phyloP scores from a whole-genome alignment of 208 protist genomes.

The Acanthamoeba royreba region DNA sequence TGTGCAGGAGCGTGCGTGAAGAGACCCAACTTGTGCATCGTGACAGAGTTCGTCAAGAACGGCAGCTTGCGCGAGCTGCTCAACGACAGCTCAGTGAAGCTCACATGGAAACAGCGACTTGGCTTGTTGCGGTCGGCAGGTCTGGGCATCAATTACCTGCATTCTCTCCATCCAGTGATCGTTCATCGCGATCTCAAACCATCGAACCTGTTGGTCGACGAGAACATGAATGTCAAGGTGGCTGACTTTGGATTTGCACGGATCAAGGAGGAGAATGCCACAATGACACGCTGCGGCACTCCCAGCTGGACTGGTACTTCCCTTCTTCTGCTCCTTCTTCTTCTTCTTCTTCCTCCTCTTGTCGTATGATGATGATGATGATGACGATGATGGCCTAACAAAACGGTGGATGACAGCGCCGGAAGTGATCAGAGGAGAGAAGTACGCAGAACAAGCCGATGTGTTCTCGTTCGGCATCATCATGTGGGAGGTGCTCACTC shows the following conservation, averaged over 20 bases:
- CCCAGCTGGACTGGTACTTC: background rate
- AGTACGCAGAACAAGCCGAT: background rate
- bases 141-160: slow-evolving; percentile 15
- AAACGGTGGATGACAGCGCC: background rate
- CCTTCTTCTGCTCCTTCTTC: too few relatives aligned
- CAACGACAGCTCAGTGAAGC: background rate
- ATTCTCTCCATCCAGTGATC: background rate
- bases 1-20: slow-evolving; percentile 21
- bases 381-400: background rate
- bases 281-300: background rate
- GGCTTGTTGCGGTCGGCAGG: background rate
- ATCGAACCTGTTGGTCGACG: background rate
- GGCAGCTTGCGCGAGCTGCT: slow-evolving; percentile 58
- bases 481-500: background rate
- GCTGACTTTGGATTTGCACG: background rate
- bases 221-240: background rate
- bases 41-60: slow-evolving; percentile 60
- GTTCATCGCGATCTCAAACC: background rate
- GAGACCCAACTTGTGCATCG: slow-evolving; percentile 67
- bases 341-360: background rate
- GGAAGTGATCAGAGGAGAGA: background rate
- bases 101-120: background rate
- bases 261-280: background rate
- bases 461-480: background rate
- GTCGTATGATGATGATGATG: background rate